Conservation (phyloP, 345 rosid species). For the Gossypium mustelinum region DNA sequence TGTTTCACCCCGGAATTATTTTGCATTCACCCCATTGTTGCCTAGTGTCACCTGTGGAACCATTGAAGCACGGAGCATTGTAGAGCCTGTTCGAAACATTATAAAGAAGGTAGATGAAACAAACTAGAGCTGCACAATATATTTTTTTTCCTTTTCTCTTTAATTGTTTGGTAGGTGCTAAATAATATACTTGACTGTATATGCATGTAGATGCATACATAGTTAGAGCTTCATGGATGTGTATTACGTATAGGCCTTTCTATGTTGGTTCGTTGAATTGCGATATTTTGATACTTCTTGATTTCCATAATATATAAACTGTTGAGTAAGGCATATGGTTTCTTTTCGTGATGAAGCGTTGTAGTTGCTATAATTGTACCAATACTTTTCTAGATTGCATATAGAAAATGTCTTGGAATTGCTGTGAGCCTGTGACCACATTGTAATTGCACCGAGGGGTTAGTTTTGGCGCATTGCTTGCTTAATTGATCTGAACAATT, state of each 20-base stretch:
- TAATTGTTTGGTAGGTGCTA: not conserved
- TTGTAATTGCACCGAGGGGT: not conserved
- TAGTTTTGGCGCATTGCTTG: not conserved
- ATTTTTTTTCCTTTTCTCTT: not conserved
- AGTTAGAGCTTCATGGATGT: not conserved
- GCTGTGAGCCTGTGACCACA: not conserved
- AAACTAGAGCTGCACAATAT: not conserved
- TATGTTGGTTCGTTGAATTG: too few relatives aligned
- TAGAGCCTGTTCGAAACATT: slow-evolving; percentile 83
- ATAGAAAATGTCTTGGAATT: too few relatives aligned
- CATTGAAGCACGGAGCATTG: slow-evolving; percentile 93
- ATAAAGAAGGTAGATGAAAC: slow-evolving; percentile 61
- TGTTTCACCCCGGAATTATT: slow-evolving; percentile 90
- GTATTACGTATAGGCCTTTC: too few relatives aligned
- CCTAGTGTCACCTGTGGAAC: slow-evolving; percentile 99
- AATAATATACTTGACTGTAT: not conserved
- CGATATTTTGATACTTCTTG: too few relatives aligned
- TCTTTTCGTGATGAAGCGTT: too few relatives aligned
- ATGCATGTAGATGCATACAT: not conserved
- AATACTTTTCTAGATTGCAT: too few relatives aligned
- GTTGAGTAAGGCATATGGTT: too few relatives aligned
- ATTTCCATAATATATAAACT: too few relatives aligned
- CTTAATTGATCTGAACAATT: not conserved
- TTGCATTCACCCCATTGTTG: slow-evolving; percentile 88
- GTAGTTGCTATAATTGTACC: too few relatives aligned